Evolutionary conservation across 352 stramenopile genomes (phyloP), one percentile per base, ranked within the genome.

Genomic region (Albugo laibachii): DNA sequence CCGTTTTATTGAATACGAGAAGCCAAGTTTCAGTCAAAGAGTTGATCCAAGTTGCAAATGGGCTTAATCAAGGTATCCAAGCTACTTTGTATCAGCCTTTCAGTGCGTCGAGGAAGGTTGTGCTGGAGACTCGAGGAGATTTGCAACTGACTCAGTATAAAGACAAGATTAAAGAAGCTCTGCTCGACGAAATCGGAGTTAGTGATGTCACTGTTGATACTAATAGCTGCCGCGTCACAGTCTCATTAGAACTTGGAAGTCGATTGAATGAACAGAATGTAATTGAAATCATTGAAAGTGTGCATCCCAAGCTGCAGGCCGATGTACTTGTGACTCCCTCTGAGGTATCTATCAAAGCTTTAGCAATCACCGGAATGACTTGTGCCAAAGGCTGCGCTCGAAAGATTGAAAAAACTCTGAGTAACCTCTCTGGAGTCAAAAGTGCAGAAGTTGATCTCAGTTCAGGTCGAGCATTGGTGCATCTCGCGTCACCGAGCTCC

Each of bases 151-250:
- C 62, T 21, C 58, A 88, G 4, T 46, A 82, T 3, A 74, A 67
- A 2, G 60, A 60, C 12, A 92, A 86, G 49, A 68, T 92, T 5
- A 65, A 92, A 41, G 40, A 53, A 11, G 71, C 71, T n/a, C 46
- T 92, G n/a, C 76, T 58, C 42, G 57, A 59, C 14, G 58, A 61
- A 0, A 50, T 59, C 8, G 78, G 78, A 12, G 78, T 92, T n/a
- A 71, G 83, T 20, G 82, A 59, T 19, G 78, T 76, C 19, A 82
- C 72, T 21, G 75, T 92, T 20, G 71, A 88, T 53, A 87, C 88
- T 46, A 50, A 64, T 14, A 74, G 63, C 41, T 83, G 80, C 49
- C 63, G 69, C n/a, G 75, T 69, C 10, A 83, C 75, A 4, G 61
- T 92, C 37, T 82, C 82, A 48, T 56, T 88, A 34, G 71, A 86